phyloP scores from a whole-genome alignment of 345 rosid species.

The Corchorus capsularis region DNA sequence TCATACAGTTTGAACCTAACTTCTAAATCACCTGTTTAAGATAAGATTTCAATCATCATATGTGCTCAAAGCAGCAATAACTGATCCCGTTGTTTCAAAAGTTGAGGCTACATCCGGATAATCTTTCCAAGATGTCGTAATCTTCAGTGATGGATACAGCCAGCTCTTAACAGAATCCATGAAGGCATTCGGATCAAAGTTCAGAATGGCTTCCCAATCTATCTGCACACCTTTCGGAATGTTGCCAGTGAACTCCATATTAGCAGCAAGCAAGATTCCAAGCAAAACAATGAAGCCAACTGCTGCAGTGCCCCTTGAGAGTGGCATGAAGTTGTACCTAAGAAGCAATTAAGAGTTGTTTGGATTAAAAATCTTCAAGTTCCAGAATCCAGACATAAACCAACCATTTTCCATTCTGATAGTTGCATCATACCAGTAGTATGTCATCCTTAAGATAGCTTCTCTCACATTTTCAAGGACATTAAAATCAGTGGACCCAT shows the following conservation, averaged over 20 bases:
- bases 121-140: constrained; percentile 78
- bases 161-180: constrained; percentile 68
- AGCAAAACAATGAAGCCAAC: constrained; percentile 78
- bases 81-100: constrained; percentile 74
- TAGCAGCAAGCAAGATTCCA: constrained; percentile 85
- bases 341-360: constrained; percentile 12
- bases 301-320: constrained; percentile 87
- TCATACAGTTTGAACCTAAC: background rate
- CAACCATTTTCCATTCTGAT: constrained; percentile 5
- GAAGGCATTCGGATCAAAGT: constrained; percentile 57
- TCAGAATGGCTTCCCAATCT: constrained; percentile 97
- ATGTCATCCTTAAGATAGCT: constrained; percentile 85
- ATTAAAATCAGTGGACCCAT: constrained; percentile 62
- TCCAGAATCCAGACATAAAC: constrained; percentile 7
- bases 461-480: constrained; percentile 68
- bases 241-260: constrained; percentile 75
- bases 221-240: constrained; percentile 79
- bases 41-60: constrained; percentile 48
- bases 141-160: constrained; percentile 74
- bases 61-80: constrained; percentile 77
- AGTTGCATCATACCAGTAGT: constrained; percentile 69
- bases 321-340: constrained; percentile 98
- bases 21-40: constrained; percentile 35
- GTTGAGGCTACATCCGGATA: constrained; percentile 76
- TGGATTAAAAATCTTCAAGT: constrained; percentile 2